Base-by-base conservation (phyloP, 495 filamentous ascomycete species). In the Durotheca rogersii region DNA sequence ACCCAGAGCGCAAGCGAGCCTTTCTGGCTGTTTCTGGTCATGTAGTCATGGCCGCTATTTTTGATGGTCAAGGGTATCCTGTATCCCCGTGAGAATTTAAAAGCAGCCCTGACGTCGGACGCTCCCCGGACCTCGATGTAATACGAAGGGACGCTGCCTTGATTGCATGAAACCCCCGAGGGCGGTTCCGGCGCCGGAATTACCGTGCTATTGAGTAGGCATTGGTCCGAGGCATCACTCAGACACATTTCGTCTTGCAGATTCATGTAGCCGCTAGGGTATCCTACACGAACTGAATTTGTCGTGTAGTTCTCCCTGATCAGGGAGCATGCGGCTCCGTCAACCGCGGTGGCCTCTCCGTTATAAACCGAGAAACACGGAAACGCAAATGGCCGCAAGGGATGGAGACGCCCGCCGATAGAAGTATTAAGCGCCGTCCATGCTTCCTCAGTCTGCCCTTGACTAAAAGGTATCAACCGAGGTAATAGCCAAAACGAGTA, bases 1-100 rank as follows among this genome's bases (percentile, higher is more conserved):
- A 80, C 84, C 82, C 82, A 86, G 25, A 86, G 62, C 18, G 65
- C 64, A 6, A 86, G 64, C 10, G 75, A 71, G 15, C 81, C 80
- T 17, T 69, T 69, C 15, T 82, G 82, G 9, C 72, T 66, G 9
- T 69, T 72, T 14, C 66, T 64, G 0, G 72, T 74, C 20, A 73
- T 62, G 20, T 62, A 69, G 20, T 57, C 53, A 21, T 60, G 59
- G n/a, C 72, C 72, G 3, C 69, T 67, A 40, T 78, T 76, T 51
- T 68, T 67, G 29, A 76, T 67, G 7, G 65, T 61, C 2, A 76
- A 57, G 40, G 39, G 68, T 55, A 68, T 71, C 67, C 18, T 2
- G 30, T 70, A 48, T 3, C 64, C 23, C n/a, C 47, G 46, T 10
- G 77, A 74, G 45, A 82, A 83, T 0, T 62, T 53, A 4, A 84